Percentiles rank a stretch among this genome's conserved stretches.
phyloP scores from a whole-genome alignment of 352 stramenopile species.

The Thalassiosira hispida region DNA sequence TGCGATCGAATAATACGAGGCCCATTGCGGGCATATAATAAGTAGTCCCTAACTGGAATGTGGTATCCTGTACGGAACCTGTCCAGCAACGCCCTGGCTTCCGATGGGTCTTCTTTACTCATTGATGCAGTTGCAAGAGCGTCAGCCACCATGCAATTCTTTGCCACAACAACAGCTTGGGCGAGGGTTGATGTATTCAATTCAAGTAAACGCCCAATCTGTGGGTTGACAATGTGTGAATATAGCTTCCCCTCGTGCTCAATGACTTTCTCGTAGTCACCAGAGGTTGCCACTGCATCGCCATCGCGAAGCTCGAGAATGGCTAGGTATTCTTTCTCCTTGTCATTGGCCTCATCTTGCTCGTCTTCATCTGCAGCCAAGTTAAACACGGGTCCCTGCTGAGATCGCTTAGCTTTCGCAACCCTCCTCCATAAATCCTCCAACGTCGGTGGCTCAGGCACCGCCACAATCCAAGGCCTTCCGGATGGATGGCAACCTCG shows the following conservation, averaged over 20 bases:
- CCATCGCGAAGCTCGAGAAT: conserved; percentile 57
- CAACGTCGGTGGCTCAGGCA: conserved; percentile 53
- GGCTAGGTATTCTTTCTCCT: conserved; percentile 47
- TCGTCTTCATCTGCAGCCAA: conserved; percentile 33
- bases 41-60: conserved; percentile 52
- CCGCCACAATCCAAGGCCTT: conserved; percentile 50
- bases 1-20: conserved; percentile 55
- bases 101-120: conserved; percentile 22
- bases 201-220: conserved; percentile 41
- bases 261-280: conserved; percentile 69
- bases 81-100: conserved; percentile 44
- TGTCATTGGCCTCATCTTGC: conserved; percentile 13
- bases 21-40: conserved; percentile 55
- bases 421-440: conserved; percentile 25
- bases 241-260: conserved; percentile 51
- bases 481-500: conserved; percentile 48
- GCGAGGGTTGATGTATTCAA: conserved; percentile 49
- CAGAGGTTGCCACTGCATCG: conserved; percentile 59
- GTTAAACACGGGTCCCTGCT: conserved; percentile 35
- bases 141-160: conserved; percentile 53
- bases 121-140: conserved; percentile 53
- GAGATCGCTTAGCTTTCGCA: conserved; percentile 17
- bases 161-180: conserved; percentile 3
- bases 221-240: conserved; percentile 56
- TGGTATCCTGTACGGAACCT: conserved; percentile 52